Percentiles rank a stretch among this genome's conserved stretches.
phyloP scores from a whole-genome alignment of 306 rosid species.

The Vachellia collinsii region DNA sequence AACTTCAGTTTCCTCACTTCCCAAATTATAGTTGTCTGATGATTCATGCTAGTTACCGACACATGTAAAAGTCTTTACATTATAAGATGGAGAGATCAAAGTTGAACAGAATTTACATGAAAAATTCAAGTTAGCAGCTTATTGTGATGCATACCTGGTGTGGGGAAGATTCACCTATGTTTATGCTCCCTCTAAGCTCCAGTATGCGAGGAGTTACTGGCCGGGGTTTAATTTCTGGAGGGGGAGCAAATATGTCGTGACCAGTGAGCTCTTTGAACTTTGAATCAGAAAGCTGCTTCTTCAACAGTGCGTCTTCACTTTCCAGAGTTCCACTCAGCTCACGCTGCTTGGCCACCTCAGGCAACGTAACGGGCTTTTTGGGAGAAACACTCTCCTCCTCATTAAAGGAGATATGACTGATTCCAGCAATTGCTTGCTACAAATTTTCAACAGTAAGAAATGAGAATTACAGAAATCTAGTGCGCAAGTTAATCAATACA shows the following conservation, averaged over 20 bases:
- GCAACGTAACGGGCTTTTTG: slow-evolving; percentile 67
- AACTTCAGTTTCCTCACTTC: background rate
- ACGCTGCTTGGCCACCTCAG: slow-evolving; percentile 95
- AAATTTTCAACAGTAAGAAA: slow-evolving; percentile 5
- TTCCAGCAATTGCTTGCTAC: slow-evolving; percentile 70
- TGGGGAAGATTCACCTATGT: slow-evolving; percentile 54
- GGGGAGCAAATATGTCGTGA: slow-evolving; percentile 82
- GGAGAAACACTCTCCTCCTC: slow-evolving; percentile 65
- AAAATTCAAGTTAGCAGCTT: slow-evolving; percentile 45
- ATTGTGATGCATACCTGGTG: slow-evolving; percentile 51
- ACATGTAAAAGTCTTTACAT: background rate
- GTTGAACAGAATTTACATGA: slow-evolving; percentile 39
- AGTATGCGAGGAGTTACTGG: slow-evolving; percentile 46
- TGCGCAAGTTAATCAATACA: background rate
- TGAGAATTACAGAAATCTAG: background rate
- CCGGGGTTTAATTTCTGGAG: slow-evolving; percentile 66
- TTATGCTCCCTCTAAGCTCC: slow-evolving; percentile 54
- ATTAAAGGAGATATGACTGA: slow-evolving; percentile 82
- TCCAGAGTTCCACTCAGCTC: slow-evolving; percentile 81
- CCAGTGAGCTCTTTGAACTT: slow-evolving; percentile 89
- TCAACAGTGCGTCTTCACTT: slow-evolving; percentile 53
- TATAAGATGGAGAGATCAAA: slow-evolving; percentile 11
- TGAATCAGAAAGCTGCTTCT: slow-evolving; percentile 67
- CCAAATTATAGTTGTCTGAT: background rate
- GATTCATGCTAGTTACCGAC: background rate